Base-by-base conservation (phyloP, 2,329 filamentous ascomycete genomes). In the Pleoardoris graminearum region DNA sequence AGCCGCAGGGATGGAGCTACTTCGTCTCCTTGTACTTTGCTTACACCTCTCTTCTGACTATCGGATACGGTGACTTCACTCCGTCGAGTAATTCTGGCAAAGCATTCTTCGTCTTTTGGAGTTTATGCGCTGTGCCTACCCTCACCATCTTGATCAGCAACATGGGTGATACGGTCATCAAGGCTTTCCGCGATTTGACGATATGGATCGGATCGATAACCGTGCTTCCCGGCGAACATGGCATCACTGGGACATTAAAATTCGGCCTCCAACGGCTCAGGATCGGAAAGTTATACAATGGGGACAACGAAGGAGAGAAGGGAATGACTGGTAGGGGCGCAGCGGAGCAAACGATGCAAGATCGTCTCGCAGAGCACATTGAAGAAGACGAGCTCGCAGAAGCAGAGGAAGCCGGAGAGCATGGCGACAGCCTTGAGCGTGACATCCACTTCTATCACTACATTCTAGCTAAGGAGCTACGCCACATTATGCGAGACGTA, bases 61-160 rank as follows among this genome's bases (percentile, higher is more conserved):
- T 84, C 38, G 81, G 81, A 1, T 84, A 83, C 55, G 81, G 81
- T 23, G 80, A 83, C 56, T 70, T 75, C 19, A 67, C 69, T 1
- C 77, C 76, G 0, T 66, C 69, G 12, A 78, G 75, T 45, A 82
- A 82, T 55, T 74, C 77, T 11, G 79, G 79, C 7, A 80, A 78
- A 59, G 74, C 79, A 1, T 83, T 83, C 58, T 83, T 83, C 59
- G 79, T 84, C 1, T 77, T 83, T 54, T 84, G 81, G 81, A 79
- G 78, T 12, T 63, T 83, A 4, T 68, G 83, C 7, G 81, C 81
- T 0, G 75, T 83, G 0, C 81, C 81, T 0, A 79, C 79, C 0
- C 71, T 84, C 39, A 82, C 82, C 0, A 80, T 82, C 21, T 70
- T 82, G 29, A 82, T 81, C 58, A 78, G 72, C 50, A 78, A 81